Base-by-base conservation (phyloP, 148 eudicot genomes). In the Cornus kousa region DNA sequence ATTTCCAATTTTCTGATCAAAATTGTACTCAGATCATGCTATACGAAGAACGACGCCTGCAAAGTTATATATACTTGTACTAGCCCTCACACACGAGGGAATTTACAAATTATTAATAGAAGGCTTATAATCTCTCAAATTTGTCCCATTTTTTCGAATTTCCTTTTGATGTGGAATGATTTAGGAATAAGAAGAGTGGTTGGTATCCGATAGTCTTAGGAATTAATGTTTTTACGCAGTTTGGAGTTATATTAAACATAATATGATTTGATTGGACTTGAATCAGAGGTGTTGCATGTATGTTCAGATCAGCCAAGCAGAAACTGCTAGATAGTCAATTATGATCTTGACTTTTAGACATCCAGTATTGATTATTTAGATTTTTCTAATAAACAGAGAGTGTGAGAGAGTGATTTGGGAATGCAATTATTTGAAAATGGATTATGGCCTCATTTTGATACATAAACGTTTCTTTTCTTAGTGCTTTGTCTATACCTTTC, bases 71-170 rank as follows among this genome's bases (percentile, higher is more conserved):
- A 71, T 39, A 64, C 55, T 78, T 70, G 73, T 78, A 65, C 68
- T 39, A 72, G 60, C 22, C 80, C 66, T 76, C 73, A 72, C 50
- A 69, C 69, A 71, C 70, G 48, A 43, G 74, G 73, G 48, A 68
- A 33, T 62, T 48, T 72, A 31, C 24, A 22, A 5, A 13, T 24
- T 72, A 43, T n/a, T 23, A 71, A 46, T 69, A 69, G 9, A 37
- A 19, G 59, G 62, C 4, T 57, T 57, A 72, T 37, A 72, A 46
- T 46, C 74, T 72, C 23, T 20, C 23, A 11, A 11, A 48, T 50
- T 72, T 48, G 12, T 6, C 12, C 9, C 24, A 16, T 72, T 50
- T 7, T 14, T 23, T 12, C 11, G 59, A 71, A 71, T 72, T 72
- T 72, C 9, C 1, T 6, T 43, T 43, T 9, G 28, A 23, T 72